Evolutionary conservation across 306 rosid genomes (phyloP).

Genomic region (Dryas drummondii): DNA sequence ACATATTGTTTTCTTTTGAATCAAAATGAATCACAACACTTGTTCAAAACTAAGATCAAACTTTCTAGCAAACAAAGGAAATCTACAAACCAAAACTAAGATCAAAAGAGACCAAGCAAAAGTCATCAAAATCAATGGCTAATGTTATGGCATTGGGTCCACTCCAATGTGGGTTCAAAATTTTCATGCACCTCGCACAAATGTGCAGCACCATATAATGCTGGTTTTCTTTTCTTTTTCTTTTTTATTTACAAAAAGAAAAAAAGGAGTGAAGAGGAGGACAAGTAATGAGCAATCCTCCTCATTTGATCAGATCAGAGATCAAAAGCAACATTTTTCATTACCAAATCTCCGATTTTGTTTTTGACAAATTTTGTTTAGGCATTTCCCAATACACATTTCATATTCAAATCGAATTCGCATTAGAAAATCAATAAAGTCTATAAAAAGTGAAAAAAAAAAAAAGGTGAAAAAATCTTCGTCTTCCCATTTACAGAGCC

Average conservation of each 20-base stretch:
- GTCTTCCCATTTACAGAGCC: slow-evolving; percentile 47
- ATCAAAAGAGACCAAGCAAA: slow-evolving; percentile 2
- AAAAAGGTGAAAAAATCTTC: slow-evolving; percentile 34
- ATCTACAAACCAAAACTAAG: too few relatives aligned
- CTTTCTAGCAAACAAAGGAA: too few relatives aligned
- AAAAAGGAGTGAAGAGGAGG: slow-evolving; percentile 23
- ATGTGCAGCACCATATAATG: background rate
- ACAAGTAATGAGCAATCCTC: slow-evolving; percentile 5
- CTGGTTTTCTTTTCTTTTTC: slow-evolving; percentile 3
- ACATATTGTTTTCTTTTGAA: too few relatives aligned
- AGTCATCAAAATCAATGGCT: slow-evolving; percentile 23
- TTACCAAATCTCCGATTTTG: background rate
- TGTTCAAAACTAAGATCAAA: too few relatives aligned
- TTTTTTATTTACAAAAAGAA: slow-evolving; percentile 9
- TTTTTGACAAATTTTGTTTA: background rate
- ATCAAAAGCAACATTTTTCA: background rate
- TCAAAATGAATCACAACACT: too few relatives aligned
- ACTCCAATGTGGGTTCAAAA: slow-evolving; percentile 5
- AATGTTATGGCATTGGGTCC: background rate
- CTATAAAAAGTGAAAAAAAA: slow-evolving; percentile 4
- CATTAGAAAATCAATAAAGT: background rate
- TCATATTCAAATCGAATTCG: slow-evolving; percentile 1
- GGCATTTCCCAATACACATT: background rate
- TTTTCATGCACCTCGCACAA: slow-evolving; percentile 16
- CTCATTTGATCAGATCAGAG: slow-evolving; percentile 6